Evolutionary conservation across 306 rosid genomes (phyloP).

Genomic region (Quillaja saponaria): DNA sequence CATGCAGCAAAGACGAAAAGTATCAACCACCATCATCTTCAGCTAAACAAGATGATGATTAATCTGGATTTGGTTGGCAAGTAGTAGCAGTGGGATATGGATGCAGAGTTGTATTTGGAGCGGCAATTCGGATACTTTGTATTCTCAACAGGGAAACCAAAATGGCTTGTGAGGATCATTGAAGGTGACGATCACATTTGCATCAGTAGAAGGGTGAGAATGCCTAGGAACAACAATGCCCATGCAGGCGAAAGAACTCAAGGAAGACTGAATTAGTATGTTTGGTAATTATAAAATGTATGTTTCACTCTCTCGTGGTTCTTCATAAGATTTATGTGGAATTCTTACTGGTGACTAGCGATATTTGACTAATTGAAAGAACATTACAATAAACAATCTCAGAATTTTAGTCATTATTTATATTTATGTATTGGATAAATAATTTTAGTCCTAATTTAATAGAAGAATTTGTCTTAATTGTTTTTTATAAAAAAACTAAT

Average conservation of each 20-base stretch:
- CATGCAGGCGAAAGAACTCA: background rate
- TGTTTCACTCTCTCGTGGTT: no score
- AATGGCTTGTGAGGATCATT: background rate
- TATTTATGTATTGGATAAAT: no score
- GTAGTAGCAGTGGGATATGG: constrained; percentile 29
- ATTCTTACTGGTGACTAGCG: no score
- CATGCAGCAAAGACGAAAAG: background rate
- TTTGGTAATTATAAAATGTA: no score
- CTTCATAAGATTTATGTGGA: no score
- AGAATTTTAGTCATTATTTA: no score
- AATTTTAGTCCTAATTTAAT: no score
- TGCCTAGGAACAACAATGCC: background rate
- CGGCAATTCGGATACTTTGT: constrained; percentile 19
- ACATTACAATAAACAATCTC: no score
- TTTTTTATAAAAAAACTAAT: no score
- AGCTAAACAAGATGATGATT: background rate
- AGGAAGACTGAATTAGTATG: constrained; percentile 8
- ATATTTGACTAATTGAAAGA: no score
- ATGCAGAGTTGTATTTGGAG: constrained; percentile 33
- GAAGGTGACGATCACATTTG: background rate
- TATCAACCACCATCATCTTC: background rate
- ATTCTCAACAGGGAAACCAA: background rate
- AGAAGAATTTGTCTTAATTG: no score
- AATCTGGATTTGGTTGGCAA: constrained; percentile 34
- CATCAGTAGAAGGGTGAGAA: background rate